These are phyloP conservation scores for Podaxis sp. DNA, from an alignment of 768 basidiomycete species.

Conservation along the genomic window DNA sequence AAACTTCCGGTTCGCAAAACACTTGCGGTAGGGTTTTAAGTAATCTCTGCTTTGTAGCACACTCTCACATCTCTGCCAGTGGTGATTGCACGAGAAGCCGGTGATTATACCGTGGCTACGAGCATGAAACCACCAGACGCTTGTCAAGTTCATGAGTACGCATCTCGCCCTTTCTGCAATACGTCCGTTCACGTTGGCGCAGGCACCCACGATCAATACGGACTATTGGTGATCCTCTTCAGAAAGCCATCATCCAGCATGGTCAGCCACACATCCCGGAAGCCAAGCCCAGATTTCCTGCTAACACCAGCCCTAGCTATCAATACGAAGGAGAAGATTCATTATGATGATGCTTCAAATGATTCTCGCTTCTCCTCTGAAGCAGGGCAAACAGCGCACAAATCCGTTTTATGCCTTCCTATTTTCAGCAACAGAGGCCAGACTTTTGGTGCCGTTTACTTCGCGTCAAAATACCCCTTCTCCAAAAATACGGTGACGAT, in stretches of 20 bases:
- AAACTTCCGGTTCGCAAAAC: slow-evolving; percentile 62
- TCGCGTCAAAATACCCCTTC: slow-evolving; percentile 64
- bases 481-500: slow-evolving; percentile 56
- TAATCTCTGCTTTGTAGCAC: neutral
- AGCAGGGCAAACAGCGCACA: slow-evolving; percentile 53
- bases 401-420: slow-evolving; percentile 64
- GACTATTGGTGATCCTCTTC: slow-evolving; percentile 54
- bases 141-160: slow-evolving; percentile 69
- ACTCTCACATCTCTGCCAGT: slow-evolving; percentile 29
- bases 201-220: slow-evolving; percentile 62
- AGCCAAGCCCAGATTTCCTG: neutral
- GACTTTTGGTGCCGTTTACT: slow-evolving; percentile 67
- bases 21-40: slow-evolving; percentile 41
- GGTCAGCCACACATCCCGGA: slow-evolving; percentile 34
- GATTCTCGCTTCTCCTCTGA: slow-evolving; percentile 70
- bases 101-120: slow-evolving; percentile 68
- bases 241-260: slow-evolving; percentile 63
- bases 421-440: slow-evolving; percentile 74
- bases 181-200: neutral
- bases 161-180: slow-evolving; percentile 9
- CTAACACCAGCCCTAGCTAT: slow-evolving; percentile 36
- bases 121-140: slow-evolving; percentile 54
- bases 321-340: slow-evolving; percentile 60
- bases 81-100: slow-evolving; percentile 63
- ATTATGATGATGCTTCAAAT: slow-evolving; percentile 53